Evolutionary conservation across 805 yeast genomes (phyloP).

Genomic region (Metschnikowia anglica): DNA sequence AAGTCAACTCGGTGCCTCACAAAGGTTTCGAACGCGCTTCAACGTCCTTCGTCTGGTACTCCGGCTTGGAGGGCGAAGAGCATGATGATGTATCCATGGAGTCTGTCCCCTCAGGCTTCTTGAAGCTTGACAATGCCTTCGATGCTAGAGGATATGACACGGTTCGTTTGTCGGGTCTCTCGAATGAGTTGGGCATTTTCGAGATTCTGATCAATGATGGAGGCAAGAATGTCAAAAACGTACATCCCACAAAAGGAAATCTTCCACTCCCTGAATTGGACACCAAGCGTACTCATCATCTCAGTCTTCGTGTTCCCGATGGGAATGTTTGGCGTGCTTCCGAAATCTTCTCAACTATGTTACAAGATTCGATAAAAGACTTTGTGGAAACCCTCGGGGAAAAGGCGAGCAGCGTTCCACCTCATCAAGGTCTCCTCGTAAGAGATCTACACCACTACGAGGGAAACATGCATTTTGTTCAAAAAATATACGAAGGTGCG

Average conservation of each 20-base stretch:
- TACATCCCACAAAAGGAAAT: constrained; percentile 36
- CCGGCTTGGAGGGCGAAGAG: constrained; percentile 57
- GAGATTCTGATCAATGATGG: constrained; percentile 59
- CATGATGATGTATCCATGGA: constrained; percentile 23
- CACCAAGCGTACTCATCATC: constrained; percentile 61
- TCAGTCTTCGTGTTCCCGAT: constrained; percentile 68
- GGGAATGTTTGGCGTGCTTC: constrained; percentile 74
- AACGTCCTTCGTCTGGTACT: constrained; percentile 72
- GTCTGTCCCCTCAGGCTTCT: constrained; percentile 22
- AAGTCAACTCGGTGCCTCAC: constrained; percentile 64
- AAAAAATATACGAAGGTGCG: constrained; percentile 68
- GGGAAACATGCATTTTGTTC: constrained; percentile 80
- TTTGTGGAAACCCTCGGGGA: constrained; percentile 32
- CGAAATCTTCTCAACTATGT: constrained; percentile 67
- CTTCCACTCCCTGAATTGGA: constrained; percentile 46
- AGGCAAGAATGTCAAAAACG: constrained; percentile 38
- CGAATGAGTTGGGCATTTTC: constrained; percentile 69
- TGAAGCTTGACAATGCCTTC: constrained; percentile 27
- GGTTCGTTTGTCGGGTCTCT: constrained; percentile 42
- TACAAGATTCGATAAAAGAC: constrained; percentile 65
- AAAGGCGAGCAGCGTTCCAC: constrained; percentile 34
- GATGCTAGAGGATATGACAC: constrained; percentile 38
- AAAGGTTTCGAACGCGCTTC: constrained; percentile 47
- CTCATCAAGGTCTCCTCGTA: constrained; percentile 51
- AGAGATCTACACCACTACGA: constrained; percentile 57